Conservation (phyloP, 1,139 yeast species). For the Hanseniaspora uvarum region DNA sequence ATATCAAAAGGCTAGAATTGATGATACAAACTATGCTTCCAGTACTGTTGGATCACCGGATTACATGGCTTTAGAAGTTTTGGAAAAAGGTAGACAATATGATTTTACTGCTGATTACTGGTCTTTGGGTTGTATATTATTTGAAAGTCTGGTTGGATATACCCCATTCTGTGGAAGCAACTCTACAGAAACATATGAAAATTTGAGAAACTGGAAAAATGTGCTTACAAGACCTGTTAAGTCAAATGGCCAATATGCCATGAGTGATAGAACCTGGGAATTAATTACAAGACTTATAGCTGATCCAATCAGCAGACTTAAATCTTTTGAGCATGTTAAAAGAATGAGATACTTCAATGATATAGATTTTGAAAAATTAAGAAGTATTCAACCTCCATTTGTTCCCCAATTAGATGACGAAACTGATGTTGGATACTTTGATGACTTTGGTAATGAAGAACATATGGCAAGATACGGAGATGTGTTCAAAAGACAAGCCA, state of each 20-base stretch:
- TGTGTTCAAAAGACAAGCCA: constrained; percentile 81
- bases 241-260: constrained; percentile 81
- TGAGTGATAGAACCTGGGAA: constrained; percentile 95
- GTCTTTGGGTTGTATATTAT: constrained; percentile 93
- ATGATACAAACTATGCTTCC: constrained; percentile 70
- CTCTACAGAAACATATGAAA: constrained; percentile 89
- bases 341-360: constrained; percentile 74
- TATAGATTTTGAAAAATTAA: constrained; percentile 62
- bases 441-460: constrained; percentile 90
- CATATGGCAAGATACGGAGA: constrained; percentile 98
- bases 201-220: constrained; percentile 85
- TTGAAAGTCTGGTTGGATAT: constrained; percentile 86
- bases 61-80: constrained; percentile 96
- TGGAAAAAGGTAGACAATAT: constrained; percentile 76
- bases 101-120: constrained; percentile 97
- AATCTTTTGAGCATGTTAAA: constrained; percentile 70
- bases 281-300: constrained; percentile 71
- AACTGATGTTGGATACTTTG: constrained; percentile 97
- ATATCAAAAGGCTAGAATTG: constrained; percentile 61
- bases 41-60: constrained; percentile 98
- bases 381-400: constrained; percentile 77
- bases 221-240: constrained; percentile 83
- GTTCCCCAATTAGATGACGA: constrained; percentile 94
- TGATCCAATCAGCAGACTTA: constrained; percentile 62
- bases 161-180: constrained; percentile 95